phyloP scores from a whole-genome alignment of 2,329 filamentous ascomycete genomes.

The Hymenoscyphus infarciens region DNA sequence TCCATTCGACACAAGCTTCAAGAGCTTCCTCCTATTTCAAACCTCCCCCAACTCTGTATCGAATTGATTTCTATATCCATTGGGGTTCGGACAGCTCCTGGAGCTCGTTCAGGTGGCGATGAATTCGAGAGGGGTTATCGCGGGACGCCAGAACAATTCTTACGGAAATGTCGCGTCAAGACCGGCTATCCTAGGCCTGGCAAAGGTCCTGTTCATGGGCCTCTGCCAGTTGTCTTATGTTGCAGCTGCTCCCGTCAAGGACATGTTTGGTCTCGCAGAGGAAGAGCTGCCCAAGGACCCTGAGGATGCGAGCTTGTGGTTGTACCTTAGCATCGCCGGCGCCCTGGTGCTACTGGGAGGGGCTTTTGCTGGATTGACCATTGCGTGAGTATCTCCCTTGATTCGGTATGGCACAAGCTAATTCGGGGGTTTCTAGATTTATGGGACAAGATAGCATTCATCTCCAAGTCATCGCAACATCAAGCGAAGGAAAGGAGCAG shows the following conservation, averaged over 20 bases:
- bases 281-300: constrained; percentile 47
- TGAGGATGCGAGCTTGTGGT: constrained; percentile 67
- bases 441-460: constrained; percentile 84
- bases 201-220: constrained; percentile 48
- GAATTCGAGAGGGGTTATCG: background rate
- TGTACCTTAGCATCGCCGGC: constrained; percentile 75
- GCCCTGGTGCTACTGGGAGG: constrained; percentile 82
- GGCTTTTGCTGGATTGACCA: constrained; percentile 90
- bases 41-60: background rate
- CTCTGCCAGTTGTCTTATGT: constrained; percentile 40
- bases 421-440: constrained; percentile 30
- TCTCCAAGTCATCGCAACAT: constrained; percentile 86
- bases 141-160: constrained; percentile 8
- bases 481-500: constrained; percentile 78
- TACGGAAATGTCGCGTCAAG: constrained; percentile 42
- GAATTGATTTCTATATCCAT: background rate
- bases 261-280: constrained; percentile 43
- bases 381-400: constrained; percentile 56
- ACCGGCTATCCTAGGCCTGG: constrained; percentile 49
- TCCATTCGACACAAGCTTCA: background rate
- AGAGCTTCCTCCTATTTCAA: background rate
- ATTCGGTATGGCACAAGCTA: constrained; percentile 9
- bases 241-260: constrained; percentile 35
- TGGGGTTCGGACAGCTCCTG: background rate
- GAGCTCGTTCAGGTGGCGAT: constrained; percentile 6